Percentiles rank a stretch among this genome's conserved stretches.
Conservation (phyloP, 495 filamentous ascomycete genomes). For the Trichodelitschia bisporula region DNA sequence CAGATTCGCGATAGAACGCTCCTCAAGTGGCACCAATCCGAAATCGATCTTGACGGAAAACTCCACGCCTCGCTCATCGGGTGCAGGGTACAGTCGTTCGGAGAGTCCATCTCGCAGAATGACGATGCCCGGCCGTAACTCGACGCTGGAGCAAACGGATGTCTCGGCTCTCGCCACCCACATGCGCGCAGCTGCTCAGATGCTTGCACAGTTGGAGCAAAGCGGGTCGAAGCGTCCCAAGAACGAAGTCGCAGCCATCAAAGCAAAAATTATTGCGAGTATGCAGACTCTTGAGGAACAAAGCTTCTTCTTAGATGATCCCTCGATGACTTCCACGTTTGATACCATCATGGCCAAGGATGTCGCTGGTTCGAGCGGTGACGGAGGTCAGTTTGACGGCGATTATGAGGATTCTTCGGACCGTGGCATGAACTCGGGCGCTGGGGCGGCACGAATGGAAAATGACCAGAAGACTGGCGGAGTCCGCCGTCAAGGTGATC, state of each 20-base stretch:
- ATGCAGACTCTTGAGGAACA: conserved; percentile 68
- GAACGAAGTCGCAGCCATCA: conserved; percentile 48
- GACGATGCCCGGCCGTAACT: conserved; percentile 17
- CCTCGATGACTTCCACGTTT: conserved; percentile 32
- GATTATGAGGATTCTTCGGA: conserved; percentile 19
- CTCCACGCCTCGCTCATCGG: conserved; percentile 34
- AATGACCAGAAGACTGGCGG: conserved; percentile 60
- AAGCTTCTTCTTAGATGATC: conserved; percentile 36
- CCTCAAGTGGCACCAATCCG: conserved; percentile 27
- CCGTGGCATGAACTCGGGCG: conserved; percentile 23
- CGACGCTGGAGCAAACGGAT: conserved; percentile 31
- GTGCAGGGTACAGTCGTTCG: conserved; percentile 29
- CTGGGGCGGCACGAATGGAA: conserved; percentile 54
- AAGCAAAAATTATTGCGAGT: conserved; percentile 55
- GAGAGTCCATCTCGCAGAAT: conserved; percentile 32
- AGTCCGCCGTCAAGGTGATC: conserved; percentile 46
- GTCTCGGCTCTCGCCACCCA: conserved; percentile 52
- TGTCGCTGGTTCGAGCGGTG: conserved; percentile 10
- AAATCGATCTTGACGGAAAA: conserved; percentile 22
- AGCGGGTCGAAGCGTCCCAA: conserved; percentile 45
- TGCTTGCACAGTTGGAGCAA: conserved; percentile 51
- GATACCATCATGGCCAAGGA: conserved; percentile 44
- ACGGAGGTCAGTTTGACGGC: no score
- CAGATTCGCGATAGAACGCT: conserved; percentile 17
- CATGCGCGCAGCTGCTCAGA: conserved; percentile 57